Conservation (phyloP, 345 rosid species). For the Boechera divaricarpa region DNA sequence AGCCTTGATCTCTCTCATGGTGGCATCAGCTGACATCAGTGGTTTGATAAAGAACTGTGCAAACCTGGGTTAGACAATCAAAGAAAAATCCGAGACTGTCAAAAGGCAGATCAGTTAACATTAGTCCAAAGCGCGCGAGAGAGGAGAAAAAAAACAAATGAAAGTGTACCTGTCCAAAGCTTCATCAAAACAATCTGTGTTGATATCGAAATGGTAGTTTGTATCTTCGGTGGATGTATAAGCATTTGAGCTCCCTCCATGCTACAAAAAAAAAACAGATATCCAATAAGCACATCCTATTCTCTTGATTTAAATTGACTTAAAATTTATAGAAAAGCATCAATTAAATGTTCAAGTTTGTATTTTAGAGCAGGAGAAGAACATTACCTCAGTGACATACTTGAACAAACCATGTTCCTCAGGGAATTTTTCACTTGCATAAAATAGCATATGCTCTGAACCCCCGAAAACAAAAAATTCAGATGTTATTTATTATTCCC, state of each 20-base stretch:
- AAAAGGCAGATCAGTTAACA: constrained; percentile 18
- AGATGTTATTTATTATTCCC: neutral
- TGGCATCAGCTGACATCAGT: constrained; percentile 89
- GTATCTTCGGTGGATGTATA: constrained; percentile 70
- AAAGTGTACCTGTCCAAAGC: constrained; percentile 74
- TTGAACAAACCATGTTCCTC: constrained; percentile 77
- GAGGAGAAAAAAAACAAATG: neutral
- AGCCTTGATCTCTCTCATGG: constrained; percentile 85
- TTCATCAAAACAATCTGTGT: constrained; percentile 71
- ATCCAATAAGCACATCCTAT: neutral
- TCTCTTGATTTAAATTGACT: neutral
- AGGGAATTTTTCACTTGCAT: constrained; percentile 91
- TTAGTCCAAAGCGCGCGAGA: neutral
- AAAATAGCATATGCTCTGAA: constrained; percentile 91
- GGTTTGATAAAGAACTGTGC: constrained; percentile 90
- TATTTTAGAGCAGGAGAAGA: neutral
- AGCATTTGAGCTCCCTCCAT: constrained; percentile 87
- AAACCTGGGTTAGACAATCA: constrained; percentile 54
- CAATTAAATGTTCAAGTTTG: neutral
- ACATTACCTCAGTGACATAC: constrained; percentile 81
- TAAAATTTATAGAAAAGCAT: neutral
- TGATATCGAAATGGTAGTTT: constrained; percentile 72
- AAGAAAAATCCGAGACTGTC: constrained; percentile 20
- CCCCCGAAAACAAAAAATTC: neutral
- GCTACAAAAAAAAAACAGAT: constrained; percentile 50